phyloP scores from a whole-genome alignment of 768 basidiomycete species.

The Lentinula detonsa region DNA sequence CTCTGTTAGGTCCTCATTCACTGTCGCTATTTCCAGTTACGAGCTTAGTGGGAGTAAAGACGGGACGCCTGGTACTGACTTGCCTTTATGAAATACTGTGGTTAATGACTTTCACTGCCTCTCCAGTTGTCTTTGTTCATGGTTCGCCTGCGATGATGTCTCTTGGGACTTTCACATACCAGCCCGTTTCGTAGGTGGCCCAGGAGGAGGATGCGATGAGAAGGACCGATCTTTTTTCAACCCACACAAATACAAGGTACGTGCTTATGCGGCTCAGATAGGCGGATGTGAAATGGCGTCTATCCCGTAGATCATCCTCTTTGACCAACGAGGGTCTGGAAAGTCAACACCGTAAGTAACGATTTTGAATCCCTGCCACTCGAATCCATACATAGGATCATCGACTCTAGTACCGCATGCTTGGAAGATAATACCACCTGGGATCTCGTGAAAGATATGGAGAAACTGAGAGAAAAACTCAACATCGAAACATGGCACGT shows the following conservation, averaged over 20 bases:
- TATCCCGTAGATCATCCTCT: slow-evolving; percentile 61
- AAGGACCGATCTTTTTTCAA: slow-evolving; percentile 79
- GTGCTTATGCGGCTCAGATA: background rate
- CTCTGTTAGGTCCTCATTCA: background rate
- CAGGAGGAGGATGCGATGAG: slow-evolving; percentile 68
- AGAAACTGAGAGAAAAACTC: slow-evolving; percentile 72
- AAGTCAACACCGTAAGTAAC: slow-evolving; percentile 72
- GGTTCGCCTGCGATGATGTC: slow-evolving; percentile 31
- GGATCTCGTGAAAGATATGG: slow-evolving; percentile 89
- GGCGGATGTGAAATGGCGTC: background rate
- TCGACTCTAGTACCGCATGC: slow-evolving; percentile 50
- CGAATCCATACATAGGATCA: background rate
- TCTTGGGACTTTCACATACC: too few relatives aligned
- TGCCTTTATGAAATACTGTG: background rate
- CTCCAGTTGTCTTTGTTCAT: slow-evolving; percentile 71
- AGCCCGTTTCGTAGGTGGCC: slow-evolving; percentile 46
- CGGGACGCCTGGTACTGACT: slow-evolving; percentile 59
- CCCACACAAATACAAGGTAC: slow-evolving; percentile 77
- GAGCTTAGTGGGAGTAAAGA: slow-evolving; percentile 75
- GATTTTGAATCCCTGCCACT: background rate
- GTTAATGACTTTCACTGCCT: background rate
- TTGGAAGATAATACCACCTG: slow-evolving; percentile 89
- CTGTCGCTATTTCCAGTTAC: slow-evolving; percentile 43
- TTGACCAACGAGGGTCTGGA: slow-evolving; percentile 88
- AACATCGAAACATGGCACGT: slow-evolving; percentile 86